Conservation (phyloP, 208 protist genomes). For the Wallacemonas sp. region DNA sequence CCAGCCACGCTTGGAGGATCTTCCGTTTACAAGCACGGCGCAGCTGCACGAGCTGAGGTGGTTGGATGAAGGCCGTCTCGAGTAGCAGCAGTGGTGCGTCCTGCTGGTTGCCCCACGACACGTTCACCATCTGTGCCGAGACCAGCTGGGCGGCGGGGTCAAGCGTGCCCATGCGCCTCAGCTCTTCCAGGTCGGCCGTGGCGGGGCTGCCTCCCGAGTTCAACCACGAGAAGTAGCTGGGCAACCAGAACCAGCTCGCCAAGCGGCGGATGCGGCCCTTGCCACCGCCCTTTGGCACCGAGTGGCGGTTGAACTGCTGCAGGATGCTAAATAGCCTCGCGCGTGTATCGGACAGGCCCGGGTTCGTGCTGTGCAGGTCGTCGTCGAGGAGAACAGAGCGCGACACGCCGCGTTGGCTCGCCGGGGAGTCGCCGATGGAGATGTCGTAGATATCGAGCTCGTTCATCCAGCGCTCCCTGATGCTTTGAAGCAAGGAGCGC, state of each 20-base stretch:
- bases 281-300: constrained; percentile 26
- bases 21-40: not conserved
- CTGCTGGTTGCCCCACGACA: constrained; percentile 36
- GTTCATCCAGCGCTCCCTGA: constrained; percentile 38
- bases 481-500: not conserved
- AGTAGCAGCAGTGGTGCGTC: constrained; percentile 48
- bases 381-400: constrained; percentile 24
- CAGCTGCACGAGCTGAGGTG: constrained; percentile 34
- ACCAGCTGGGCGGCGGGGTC: constrained; percentile 57
- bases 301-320: constrained; percentile 32
- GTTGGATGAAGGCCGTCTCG: constrained; percentile 38
- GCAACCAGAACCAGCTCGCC: not conserved
- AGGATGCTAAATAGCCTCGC: constrained; percentile 36
- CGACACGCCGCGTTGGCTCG: not conserved
- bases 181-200: constrained; percentile 20
- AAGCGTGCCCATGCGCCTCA: constrained; percentile 33
- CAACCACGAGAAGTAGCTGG: constrained; percentile 11
- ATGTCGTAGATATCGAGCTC: constrained; percentile 40
- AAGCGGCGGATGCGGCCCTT: not conserved
- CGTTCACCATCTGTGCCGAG: constrained; percentile 31
- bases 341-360: constrained; percentile 33
- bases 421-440: constrained; percentile 14
- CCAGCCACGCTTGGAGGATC: constrained; percentile 14
- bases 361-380: constrained; percentile 14
- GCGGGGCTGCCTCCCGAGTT: too few relatives aligned